These are phyloP conservation scores for Hanseniaspora occidentalis DNA, from an alignment of 805 yeast species.

Conservation along the genomic window DNA sequence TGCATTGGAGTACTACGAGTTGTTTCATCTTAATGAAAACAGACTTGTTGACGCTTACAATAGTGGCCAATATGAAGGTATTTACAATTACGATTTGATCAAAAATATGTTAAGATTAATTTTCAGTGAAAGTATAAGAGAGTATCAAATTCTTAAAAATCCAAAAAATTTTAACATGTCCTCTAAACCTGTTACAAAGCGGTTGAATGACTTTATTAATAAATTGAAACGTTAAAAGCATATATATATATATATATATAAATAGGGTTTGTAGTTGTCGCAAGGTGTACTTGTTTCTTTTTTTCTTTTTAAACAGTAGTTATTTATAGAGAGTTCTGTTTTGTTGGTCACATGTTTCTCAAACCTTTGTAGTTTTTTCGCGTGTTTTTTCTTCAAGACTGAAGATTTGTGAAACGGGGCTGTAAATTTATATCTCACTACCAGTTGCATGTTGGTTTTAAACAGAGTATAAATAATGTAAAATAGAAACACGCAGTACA, in stretches of 20 bases:
- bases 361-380: not conserved
- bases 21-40: not conserved
- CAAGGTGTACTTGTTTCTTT: too few relatives aligned
- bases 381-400: not conserved
- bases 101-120: constrained; percentile 20
- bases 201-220: constrained; percentile 18
- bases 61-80: not conserved
- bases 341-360: too few relatives aligned
- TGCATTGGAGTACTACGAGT: constrained; percentile 11
- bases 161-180: too few relatives aligned
- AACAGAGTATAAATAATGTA: too few relatives aligned
- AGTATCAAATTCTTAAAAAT: too few relatives aligned
- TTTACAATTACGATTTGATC: constrained; percentile 2
- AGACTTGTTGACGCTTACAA: constrained; percentile 1
- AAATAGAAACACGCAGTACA: too few relatives aligned
- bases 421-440: too few relatives aligned
- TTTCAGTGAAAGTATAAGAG: constrained; percentile 19
- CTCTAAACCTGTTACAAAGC: constrained; percentile 16
- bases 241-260: not conserved
- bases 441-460: too few relatives aligned
- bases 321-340: too few relatives aligned
- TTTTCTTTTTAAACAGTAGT: too few relatives aligned
- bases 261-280: too few relatives aligned
- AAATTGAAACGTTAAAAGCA: constrained; percentile 6
- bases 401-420: too few relatives aligned